These are phyloP conservation scores for Mortierella sp. DNA, from an alignment of 371 early-diverging fungal species.

Conservation along the genomic window DNA sequence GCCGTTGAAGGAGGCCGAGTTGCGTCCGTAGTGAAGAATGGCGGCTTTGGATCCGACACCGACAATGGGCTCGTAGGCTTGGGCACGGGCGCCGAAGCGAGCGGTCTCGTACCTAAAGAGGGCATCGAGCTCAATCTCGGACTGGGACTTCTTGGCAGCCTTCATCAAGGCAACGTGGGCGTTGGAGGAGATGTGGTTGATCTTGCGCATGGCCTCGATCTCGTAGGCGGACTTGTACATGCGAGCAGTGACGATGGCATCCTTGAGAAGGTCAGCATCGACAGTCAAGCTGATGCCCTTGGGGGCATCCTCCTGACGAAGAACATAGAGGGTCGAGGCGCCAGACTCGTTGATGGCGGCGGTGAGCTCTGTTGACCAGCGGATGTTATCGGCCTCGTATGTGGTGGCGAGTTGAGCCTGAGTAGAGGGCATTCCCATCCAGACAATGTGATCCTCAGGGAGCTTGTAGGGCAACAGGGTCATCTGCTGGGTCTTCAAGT, in stretches of 20 bases:
- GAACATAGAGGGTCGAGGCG: conserved; percentile 59
- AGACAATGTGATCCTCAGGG: conserved; percentile 84
- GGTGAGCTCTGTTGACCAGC: conserved; percentile 64
- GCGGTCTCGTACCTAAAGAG: conserved; percentile 83
- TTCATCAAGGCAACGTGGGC: conserved; percentile 88
- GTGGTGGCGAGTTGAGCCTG: conserved; percentile 61
- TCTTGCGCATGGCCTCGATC: conserved; percentile 79
- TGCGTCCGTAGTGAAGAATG: conserved; percentile 87
- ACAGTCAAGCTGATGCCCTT: conserved; percentile 54
- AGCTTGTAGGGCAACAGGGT: conserved; percentile 78
- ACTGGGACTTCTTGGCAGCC: conserved; percentile 67
- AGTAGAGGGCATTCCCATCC: conserved; percentile 82
- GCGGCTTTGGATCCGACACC: conserved; percentile 86
- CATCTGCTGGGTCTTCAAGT: conserved; percentile 73
- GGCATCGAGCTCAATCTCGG: conserved; percentile 82
- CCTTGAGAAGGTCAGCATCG: conserved; percentile 56
- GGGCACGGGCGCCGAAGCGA: conserved; percentile 77
- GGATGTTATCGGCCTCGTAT: conserved; percentile 77
- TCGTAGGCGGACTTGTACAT: conserved; percentile 85
- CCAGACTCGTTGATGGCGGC: conserved; percentile 53
- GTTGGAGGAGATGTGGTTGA: conserved; percentile 80
- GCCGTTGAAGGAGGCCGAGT: conserved; percentile 66
- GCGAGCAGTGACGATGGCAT: conserved; percentile 83
- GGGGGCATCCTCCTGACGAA: conserved; percentile 59
- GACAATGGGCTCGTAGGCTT: conserved; percentile 91